Evolutionary conservation across 139 green algal species (phyloP), one percentile per base, ranked within the genome.

Genomic region (Ulvella scutata): DNA sequence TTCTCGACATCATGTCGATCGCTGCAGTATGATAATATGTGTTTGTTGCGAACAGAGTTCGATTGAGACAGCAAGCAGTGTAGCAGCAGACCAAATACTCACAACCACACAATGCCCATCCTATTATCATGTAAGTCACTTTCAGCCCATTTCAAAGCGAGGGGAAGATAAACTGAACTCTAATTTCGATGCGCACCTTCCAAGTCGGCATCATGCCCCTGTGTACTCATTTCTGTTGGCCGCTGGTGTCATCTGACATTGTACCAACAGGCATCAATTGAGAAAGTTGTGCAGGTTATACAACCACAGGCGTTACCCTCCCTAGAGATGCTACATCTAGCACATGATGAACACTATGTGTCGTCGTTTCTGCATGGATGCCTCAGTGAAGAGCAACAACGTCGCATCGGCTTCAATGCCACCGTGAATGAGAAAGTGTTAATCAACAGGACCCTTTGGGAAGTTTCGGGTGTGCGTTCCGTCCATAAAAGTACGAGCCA

Each of bases 311-410:
- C 35, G 3, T 38, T 81, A 28, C 73, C 76, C 26, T 37, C 61
- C 21, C 26, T 40, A 37, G 81, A 82, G 2, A 77, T 88, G 78
- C 44, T 90, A 35, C 39, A 60, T 4, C 34, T 85, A 43, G 86
- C 88, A 40, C 91, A 96, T 76, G 44, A 75, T 33, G 35, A 62
- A 3, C 78, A 88, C 2, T 95, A 94, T 79, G 77, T 96, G 36
- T 38, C 75, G 0, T 62, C 72, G 4, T 89, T 91, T 76, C 79
- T 67, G 10, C 43, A 6, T 4, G 80, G 84, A 36, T 62, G 51
- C 2, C 77, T 95, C 60, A 75, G 80, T 36, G 78, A 86, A 0
- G 62, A 77, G 20, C 67, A 61, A 2, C 43, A 85, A 28, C 80
- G 87, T 20, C 84, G 89, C 34, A 91, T 90, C 4, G 88, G 87